Base-by-base conservation (phyloP, 2,329 filamentous ascomycete species). In the Hysterium pulicare region DNA sequence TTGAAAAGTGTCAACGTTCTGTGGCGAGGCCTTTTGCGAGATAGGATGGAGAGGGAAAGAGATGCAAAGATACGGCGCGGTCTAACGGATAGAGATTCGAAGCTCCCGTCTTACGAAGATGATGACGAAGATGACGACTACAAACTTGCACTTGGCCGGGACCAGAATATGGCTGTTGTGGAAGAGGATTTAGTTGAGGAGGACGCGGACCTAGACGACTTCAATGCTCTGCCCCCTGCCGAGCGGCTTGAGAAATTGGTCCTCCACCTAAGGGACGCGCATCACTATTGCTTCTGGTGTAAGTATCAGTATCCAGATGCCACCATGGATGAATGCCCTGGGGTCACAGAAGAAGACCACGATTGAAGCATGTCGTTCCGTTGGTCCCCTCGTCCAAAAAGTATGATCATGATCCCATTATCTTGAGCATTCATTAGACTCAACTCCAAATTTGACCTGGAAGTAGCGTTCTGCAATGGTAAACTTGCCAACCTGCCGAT, bases 201-300 rank as follows among this genome's bases (percentile, higher is more conserved):
- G 53, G 88, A 96, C 55, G 62, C 77, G 4, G 90, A 95, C 62
- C 69, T 97, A 44, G 83, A 90, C 21, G 83, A 81, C 43, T 96
- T 95, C 56, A 82, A 90, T 57, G 78, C 77, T 2, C 70, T 91
- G 33, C 78, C 82, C 17, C 73, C 81, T 2, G 71, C 71, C 1
- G 85, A 94, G 55, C 79, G 81, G 51, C 68, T 97, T 48, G 69
- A 72, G 7, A 80, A 73, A 53, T 66, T 94, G 11, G 76, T 95
- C 8, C 64, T 70, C 15, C 83, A 87, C 66, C 66, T 98, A 41
- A 78, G 93, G 28, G 73, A 81, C 37, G 78, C 78, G 58, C 81
- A 89, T 58, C 69, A 75, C 33, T 98, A 98, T 63, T 98, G 93
- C 70, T 95, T 96, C 63, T 98, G 90, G 87, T 98, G 93, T 69